phyloP scores from a whole-genome alignment of 1,139 yeast species.

The Yamadazyma oceani region DNA sequence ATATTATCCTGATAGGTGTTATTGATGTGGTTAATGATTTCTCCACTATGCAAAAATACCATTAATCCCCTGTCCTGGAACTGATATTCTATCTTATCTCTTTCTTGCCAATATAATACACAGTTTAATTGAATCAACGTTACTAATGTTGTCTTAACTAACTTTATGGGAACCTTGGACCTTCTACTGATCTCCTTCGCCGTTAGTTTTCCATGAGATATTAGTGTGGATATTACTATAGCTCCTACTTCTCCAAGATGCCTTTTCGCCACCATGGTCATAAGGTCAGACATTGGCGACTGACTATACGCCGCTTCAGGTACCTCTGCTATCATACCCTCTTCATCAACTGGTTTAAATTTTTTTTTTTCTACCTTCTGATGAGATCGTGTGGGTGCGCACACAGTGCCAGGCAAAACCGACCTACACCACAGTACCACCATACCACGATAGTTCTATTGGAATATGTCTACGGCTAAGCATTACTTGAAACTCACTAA shows the following conservation, averaged over 20 bases:
- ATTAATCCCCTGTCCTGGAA: slow-evolving; percentile 66
- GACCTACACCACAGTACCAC: no score
- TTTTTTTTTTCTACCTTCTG: no score
- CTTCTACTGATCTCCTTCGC: slow-evolving; percentile 46
- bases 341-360: no score
- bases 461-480: slow-evolving; percentile 16
- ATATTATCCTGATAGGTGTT: slow-evolving; percentile 35
- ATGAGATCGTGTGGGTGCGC: background rate
- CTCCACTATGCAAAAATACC: slow-evolving; percentile 72
- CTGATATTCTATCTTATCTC: slow-evolving; percentile 49
- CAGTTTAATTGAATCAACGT: slow-evolving; percentile 68
- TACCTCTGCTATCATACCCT: slow-evolving; percentile 14
- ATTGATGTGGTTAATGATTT: slow-evolving; percentile 59
- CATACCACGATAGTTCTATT: no score
- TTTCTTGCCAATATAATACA: slow-evolving; percentile 53
- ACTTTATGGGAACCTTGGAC: slow-evolving; percentile 40
- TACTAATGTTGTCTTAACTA: slow-evolving; percentile 58
- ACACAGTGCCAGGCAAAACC: background rate
- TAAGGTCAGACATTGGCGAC: slow-evolving; percentile 63
- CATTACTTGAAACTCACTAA: slow-evolving; percentile 56
- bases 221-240: slow-evolving; percentile 49
- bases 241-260: slow-evolving; percentile 70
- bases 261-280: slow-evolving; percentile 51
- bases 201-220: slow-evolving; percentile 60
- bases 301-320: slow-evolving; percentile 38